A percentile compares a stretch with the other conserved stretches of the same genome.
Evolutionary conservation across 305 asterid genomes (phyloP).

Genomic region (Euphrasia arctica): DNA sequence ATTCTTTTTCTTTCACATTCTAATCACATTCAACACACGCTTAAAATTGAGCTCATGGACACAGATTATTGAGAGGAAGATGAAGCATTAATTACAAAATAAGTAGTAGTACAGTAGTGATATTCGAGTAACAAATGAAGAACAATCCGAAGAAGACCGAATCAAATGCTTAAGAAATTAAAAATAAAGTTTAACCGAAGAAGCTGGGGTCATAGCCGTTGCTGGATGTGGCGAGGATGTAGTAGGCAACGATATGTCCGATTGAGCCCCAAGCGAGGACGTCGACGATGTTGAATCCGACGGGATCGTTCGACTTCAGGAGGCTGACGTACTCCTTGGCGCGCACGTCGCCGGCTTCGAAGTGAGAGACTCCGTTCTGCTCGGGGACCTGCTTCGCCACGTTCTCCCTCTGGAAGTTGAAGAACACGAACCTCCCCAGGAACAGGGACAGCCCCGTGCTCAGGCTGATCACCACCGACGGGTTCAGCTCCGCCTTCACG

Average conservation of each 20-base stretch:
- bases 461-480: slow-evolving; percentile 73
- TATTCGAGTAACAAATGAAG: not conserved
- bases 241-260: slow-evolving; percentile 91
- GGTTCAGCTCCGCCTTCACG: slow-evolving; percentile 70
- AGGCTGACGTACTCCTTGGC: slow-evolving; percentile 95
- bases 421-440: slow-evolving; percentile 87
- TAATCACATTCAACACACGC: no score
- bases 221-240: slow-evolving; percentile 84
- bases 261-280: slow-evolving; percentile 96
- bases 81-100: no score
- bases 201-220: slow-evolving; percentile 91
- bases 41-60: no score
- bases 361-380: slow-evolving; percentile 84
- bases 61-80: no score
- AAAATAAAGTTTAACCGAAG: slow-evolving; percentile 34
- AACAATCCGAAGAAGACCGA: not conserved
- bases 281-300: slow-evolving; percentile 90
- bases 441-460: slow-evolving; percentile 90
- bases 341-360: slow-evolving; percentile 81
- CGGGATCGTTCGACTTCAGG: slow-evolving; percentile 86
- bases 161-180: not conserved
- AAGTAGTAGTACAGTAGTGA: no score
- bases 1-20: no score
- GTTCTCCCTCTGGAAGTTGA: slow-evolving; percentile 94
- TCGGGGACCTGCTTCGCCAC: slow-evolving; percentile 86